phyloP scores from a whole-genome alignment of 169 alveolate genomes.

The Condylostoma magnum region DNA sequence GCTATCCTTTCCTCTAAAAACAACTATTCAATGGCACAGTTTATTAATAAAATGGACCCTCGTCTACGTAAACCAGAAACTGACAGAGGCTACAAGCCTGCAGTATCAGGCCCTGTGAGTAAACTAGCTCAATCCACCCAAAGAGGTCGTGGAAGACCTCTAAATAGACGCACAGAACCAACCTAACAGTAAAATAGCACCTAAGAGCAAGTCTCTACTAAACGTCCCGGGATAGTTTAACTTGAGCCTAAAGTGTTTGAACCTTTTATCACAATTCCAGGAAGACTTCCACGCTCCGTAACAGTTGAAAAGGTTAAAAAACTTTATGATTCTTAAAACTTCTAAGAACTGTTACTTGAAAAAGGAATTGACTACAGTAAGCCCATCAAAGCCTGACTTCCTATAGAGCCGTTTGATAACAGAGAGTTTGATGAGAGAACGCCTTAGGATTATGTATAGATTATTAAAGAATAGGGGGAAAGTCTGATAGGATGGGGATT shows the following conservation, averaged over 20 bases:
- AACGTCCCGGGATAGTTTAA: constrained; percentile 64
- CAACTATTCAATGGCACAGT: too few relatives aligned
- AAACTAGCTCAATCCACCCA: constrained; percentile 42
- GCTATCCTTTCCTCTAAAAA: too few relatives aligned
- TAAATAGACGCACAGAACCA: too few relatives aligned
- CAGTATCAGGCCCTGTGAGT: constrained; percentile 38
- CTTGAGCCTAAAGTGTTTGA: constrained; percentile 89
- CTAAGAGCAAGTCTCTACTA: too few relatives aligned
- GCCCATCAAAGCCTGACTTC: constrained; percentile 80
- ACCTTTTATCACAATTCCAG: constrained; percentile 86
- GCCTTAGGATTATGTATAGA: constrained; percentile 88
- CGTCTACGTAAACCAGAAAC: too few relatives aligned
- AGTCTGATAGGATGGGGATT: constrained; percentile 73
- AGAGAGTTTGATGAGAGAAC: constrained; percentile 84
- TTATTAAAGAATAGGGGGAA: constrained; percentile 33
- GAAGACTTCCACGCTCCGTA: constrained; percentile 91
- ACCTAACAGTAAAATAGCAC: too few relatives aligned
- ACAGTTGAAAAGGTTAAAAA: constrained; percentile 87
- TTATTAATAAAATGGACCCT: too few relatives aligned
- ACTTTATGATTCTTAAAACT: constrained; percentile 81
- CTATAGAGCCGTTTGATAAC: constrained; percentile 92
- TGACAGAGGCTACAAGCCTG: constrained; percentile 7
- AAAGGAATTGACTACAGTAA: constrained; percentile 81
- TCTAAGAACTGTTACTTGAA: constrained; percentile 77
- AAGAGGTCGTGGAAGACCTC: constrained; percentile 39